These are phyloP conservation scores for Chlamydomonas schloesseri DNA, from an alignment of 139 green algal species.

Conservation along the genomic window DNA sequence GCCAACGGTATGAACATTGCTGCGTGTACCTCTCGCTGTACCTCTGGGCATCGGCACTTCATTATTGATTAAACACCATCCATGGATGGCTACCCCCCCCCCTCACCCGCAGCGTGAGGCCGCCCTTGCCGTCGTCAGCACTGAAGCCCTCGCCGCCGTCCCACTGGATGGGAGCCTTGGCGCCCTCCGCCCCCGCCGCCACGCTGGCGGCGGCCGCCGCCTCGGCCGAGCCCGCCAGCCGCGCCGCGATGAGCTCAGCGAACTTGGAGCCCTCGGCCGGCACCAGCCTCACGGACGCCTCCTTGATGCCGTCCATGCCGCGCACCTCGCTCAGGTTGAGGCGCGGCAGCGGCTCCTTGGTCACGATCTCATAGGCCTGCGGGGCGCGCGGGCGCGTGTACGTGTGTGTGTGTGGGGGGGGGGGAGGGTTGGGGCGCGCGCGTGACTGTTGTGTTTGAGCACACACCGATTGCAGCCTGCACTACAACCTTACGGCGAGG, in stretches of 20 bases:
- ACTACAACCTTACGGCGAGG: too few relatives aligned
- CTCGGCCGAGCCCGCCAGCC: background rate
- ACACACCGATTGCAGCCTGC: too few relatives aligned
- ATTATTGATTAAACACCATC: too few relatives aligned
- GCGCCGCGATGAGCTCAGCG: constrained; percentile 29
- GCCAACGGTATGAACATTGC: too few relatives aligned
- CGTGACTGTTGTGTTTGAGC: too few relatives aligned
- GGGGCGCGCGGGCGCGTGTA: background rate
- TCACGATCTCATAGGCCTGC: constrained; percentile 59
- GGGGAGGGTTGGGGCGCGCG: background rate
- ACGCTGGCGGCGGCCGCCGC: constrained; percentile 38
- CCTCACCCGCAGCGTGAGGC: constrained; percentile 56
- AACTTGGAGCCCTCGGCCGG: constrained; percentile 45
- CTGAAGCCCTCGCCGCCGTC: constrained; percentile 6
- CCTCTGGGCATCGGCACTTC: too few relatives aligned
- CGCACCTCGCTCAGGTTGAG: constrained; percentile 60
- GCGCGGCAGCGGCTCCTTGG: constrained; percentile 48
- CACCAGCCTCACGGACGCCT: constrained; percentile 62
- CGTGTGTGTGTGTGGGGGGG: too few relatives aligned
- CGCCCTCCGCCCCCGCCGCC: background rate
- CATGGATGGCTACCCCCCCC: too few relatives aligned
- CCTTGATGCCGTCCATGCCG: constrained; percentile 77
- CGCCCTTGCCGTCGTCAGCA: background rate
- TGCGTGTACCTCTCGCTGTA: too few relatives aligned
- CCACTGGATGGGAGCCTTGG: constrained; percentile 30